phyloP scores from a whole-genome alignment of 352 stramenopile genomes.

The Phytophthora sojae region DNA sequence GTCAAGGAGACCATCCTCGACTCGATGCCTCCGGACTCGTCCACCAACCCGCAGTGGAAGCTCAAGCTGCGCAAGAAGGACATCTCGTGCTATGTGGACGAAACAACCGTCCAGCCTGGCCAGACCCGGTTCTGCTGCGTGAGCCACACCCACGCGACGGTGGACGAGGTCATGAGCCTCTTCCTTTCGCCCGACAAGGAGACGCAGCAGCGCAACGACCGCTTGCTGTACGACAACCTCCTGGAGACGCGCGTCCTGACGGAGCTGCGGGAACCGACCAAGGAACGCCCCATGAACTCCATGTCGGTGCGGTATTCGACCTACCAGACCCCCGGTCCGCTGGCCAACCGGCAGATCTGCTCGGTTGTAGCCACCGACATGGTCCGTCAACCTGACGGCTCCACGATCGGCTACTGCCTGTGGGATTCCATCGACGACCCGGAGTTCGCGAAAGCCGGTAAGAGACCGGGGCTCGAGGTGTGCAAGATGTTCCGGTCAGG shows the following conservation, averaged over 20 bases:
- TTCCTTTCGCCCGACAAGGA: slow-evolving; percentile 50
- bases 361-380: slow-evolving; percentile 41
- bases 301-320: slow-evolving; percentile 40
- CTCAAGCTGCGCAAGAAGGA: slow-evolving; percentile 47
- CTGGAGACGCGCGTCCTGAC: slow-evolving; percentile 46
- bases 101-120: slow-evolving; percentile 33
- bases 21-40: slow-evolving; percentile 47
- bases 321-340: slow-evolving; percentile 42
- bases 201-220: slow-evolving; percentile 49
- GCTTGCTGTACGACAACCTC: slow-evolving; percentile 57
- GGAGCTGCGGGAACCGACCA: slow-evolving; percentile 39
- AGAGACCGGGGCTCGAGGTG: slow-evolving; percentile 21
- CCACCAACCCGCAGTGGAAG: slow-evolving; percentile 44
- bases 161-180: slow-evolving; percentile 53
- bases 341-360: slow-evolving; percentile 49
- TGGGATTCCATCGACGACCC: slow-evolving; percentile 57
- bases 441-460: slow-evolving; percentile 17
- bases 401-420: slow-evolving; percentile 64
- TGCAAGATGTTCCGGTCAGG: slow-evolving; percentile 54
- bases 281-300: slow-evolving; percentile 38
- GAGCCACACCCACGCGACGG: slow-evolving; percentile 41
- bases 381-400: slow-evolving; percentile 42
- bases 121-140: slow-evolving; percentile 63
- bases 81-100: slow-evolving; percentile 54
- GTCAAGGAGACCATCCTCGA: slow-evolving; percentile 39